Percentiles rank a stretch among this genome's conserved stretches.
Evolutionary conservation across 768 basidiomycete species (phyloP).

Genomic region (Lactifluus volemus): DNA sequence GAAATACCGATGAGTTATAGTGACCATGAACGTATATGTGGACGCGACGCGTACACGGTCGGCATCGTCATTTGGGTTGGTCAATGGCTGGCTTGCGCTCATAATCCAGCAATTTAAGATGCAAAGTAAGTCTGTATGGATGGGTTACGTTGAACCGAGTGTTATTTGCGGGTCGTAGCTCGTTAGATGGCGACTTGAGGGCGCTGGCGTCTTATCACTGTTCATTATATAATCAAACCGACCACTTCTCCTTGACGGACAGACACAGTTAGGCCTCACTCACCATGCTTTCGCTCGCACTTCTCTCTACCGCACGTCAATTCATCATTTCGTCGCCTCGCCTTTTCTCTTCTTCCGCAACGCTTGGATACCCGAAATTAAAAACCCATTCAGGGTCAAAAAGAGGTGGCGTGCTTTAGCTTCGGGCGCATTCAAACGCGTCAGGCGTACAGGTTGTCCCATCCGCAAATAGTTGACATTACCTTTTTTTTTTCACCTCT

Average conservation of each 20-base stretch:
- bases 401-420: slow-evolving; percentile 70
- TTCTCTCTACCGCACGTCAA: slow-evolving; percentile 10
- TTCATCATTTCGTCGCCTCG: slow-evolving; percentile 22
- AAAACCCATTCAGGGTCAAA: slow-evolving; percentile 77
- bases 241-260: no score
- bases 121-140: background rate
- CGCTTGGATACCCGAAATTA: slow-evolving; percentile 58
- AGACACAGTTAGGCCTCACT: no score
- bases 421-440: slow-evolving; percentile 66
- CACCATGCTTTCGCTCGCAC: slow-evolving; percentile 25
- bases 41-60: slow-evolving; percentile 48
- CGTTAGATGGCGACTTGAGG: background rate
- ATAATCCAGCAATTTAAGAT: slow-evolving; percentile 17
- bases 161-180: background rate
- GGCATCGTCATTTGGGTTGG: slow-evolving; percentile 62
- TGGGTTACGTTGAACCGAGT: background rate
- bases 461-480: background rate
- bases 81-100: slow-evolving; percentile 19
- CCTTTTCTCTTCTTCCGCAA: slow-evolving; percentile 51
- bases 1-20: background rate
- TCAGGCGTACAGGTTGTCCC: slow-evolving; percentile 26
- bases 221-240: slow-evolving; percentile 2
- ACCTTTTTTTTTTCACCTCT: background rate
- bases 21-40: background rate
- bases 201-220: background rate